Base-by-base conservation (phyloP, 2,329 filamentous ascomycete genomes). In the Penicillium sp. region DNA sequence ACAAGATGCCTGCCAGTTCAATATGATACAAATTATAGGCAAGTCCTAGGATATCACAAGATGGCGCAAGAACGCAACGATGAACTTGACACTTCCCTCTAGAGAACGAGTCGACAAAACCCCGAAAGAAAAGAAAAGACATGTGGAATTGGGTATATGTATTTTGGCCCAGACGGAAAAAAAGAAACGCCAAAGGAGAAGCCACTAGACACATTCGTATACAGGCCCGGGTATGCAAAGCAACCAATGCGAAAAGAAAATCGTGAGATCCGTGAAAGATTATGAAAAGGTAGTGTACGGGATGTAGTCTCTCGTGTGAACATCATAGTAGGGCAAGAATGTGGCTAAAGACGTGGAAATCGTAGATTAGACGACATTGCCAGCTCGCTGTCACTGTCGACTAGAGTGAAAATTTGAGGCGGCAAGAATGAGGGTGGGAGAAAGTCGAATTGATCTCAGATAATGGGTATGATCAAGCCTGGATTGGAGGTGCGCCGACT, bases 91-190 rank as follows among this genome's bases (percentile, higher is more conserved):
- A 7, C n/a, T 28, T 42, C 7, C 12, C 8, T 15, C 8, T 21
- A 7, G 10, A 42, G 2, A 16, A 34, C 18, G 3, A 29, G 10
- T 3, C 2, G 10, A 29, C 3, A 5, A 12, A 29, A 29, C 8
- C 28, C 10, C 28, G 26, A 5, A 43, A 52, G 4, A n/a, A 44
- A 39, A 38, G 15, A 45, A 31, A 31, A n/a, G 9, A 49, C 42
- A 41, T 44, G 38, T 23, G 6, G 28, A 45, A 23, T 38, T 26
- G 41, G 50, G 50, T 52, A 52, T 52, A 44, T 49, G 29, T 52
- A 16, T 33, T 36, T 46, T 28, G 15, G 39, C 47, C 26, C 47
- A 51, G 18, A 36, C 41, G 46, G 46, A 16, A 26, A 39, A 41
- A 41, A 24, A 29, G 54, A 8, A 51, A 50, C 28, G 31, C 47